Conservation (phyloP, 495 filamentous ascomycete species). For the Hamigera avellanea region DNA sequence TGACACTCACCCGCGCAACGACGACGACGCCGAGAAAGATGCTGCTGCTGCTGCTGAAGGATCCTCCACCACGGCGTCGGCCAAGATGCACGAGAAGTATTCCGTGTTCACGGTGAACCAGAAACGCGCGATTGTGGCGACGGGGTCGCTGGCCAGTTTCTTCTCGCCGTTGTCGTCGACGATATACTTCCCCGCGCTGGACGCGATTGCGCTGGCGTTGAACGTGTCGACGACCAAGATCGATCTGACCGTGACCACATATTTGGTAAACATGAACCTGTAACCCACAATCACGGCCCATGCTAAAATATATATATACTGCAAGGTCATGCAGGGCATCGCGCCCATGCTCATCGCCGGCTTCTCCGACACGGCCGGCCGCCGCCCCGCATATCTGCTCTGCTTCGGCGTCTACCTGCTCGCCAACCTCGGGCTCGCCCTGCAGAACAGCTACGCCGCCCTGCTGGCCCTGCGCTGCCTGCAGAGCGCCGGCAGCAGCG, state of each 20-base stretch:
- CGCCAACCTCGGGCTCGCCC: slow-evolving; percentile 27
- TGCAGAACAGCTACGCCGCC: slow-evolving; percentile 26
- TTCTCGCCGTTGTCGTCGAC: slow-evolving; percentile 32
- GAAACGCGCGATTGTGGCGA: slow-evolving; percentile 8
- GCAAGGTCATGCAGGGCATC: slow-evolving; percentile 32
- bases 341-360: slow-evolving; percentile 29
- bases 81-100: slow-evolving; percentile 1
- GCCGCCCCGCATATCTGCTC: slow-evolving; percentile 27
- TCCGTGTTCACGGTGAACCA: slow-evolving; percentile 6
- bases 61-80: too few species aligned
- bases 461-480: slow-evolving; percentile 27
- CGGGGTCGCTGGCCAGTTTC: slow-evolving; percentile 6
- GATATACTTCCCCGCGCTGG: slow-evolving; percentile 34
- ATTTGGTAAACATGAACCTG: slow-evolving; percentile 14
- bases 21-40: too few species aligned
- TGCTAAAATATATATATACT: neutral
- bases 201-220: slow-evolving; percentile 20
- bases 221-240: slow-evolving; percentile 23
- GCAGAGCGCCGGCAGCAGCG: slow-evolving; percentile 28
- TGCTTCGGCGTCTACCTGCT: slow-evolving; percentile 26
- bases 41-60: too few species aligned
- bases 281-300: neutral
- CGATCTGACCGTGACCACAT: slow-evolving; percentile 35
- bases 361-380: slow-evolving; percentile 27
- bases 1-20: too few species aligned